phyloP scores from a whole-genome alignment of 164 flowering plant genomes.

The Magnolia kwangsiensis region DNA sequence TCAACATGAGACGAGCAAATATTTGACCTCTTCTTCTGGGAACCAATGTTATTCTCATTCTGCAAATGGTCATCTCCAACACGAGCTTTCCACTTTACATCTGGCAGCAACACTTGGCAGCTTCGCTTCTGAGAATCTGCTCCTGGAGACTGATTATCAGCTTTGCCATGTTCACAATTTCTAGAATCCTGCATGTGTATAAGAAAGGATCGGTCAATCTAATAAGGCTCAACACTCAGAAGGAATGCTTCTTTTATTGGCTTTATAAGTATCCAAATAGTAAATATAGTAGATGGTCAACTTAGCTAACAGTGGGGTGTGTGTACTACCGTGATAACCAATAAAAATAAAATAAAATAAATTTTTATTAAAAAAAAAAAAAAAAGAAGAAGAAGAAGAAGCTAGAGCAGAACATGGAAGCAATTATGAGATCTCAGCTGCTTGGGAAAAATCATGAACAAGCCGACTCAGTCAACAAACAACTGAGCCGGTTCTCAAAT shows the following conservation, averaged over 20 bases:
- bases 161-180: constrained; percentile 27
- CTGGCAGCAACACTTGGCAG: constrained; percentile 11
- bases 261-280: background rate
- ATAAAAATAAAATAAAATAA: too few species aligned
- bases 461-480: background rate
- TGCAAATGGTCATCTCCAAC: constrained; percentile 14
- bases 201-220: background rate
- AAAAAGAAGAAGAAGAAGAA: too few species aligned
- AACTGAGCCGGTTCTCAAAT: constrained; percentile 1
- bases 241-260: background rate
- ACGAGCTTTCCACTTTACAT: constrained; percentile 12
- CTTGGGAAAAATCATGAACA: background rate
- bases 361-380: too few species aligned
- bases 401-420: background rate
- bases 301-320: background rate
- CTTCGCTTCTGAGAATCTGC: constrained; percentile 18
- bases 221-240: background rate
- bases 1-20: constrained; percentile 25
- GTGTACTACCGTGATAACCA: too few species aligned
- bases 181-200: constrained; percentile 35
- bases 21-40: constrained; percentile 35
- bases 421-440: background rate
- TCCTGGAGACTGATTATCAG: constrained; percentile 8
- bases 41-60: constrained; percentile 7
- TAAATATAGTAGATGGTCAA: background rate